These are phyloP conservation scores for Laguncularia racemosa DNA, from an alignment of 345 rosid genomes.

Conservation along the genomic window DNA sequence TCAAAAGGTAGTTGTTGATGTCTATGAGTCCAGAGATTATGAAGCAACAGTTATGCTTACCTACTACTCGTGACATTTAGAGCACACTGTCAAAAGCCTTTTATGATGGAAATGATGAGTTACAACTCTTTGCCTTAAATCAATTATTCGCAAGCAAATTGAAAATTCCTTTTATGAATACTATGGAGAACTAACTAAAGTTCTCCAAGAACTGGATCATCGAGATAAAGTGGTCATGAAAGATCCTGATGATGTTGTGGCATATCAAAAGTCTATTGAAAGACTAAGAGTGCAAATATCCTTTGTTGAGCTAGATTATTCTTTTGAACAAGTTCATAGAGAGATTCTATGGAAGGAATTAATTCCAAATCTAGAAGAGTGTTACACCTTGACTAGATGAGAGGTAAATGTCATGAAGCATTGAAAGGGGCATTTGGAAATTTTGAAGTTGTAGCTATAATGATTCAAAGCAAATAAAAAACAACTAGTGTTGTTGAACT, in stretches of 20 bases:
- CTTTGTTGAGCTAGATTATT: background rate
- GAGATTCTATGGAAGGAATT: background rate
- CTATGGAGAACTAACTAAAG: background rate
- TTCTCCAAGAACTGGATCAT: conserved; percentile 4
- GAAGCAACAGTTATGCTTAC: background rate
- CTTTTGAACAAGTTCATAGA: conserved; percentile 1
- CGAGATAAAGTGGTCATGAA: conserved; percentile 9
- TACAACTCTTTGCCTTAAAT: conserved; percentile 1
- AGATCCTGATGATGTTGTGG: conserved; percentile 1
- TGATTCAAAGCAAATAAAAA: background rate
- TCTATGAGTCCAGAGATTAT: conserved; percentile 2
- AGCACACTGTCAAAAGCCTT: background rate
- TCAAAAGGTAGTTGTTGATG: background rate
- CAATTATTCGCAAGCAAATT: background rate
- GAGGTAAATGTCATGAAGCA: background rate
- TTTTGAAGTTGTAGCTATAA: background rate
- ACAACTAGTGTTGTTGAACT: background rate
- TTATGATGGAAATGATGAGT: conserved; percentile 2
- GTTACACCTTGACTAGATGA: background rate
- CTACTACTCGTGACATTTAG: background rate
- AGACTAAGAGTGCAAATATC: conserved; percentile 8
- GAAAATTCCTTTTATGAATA: background rate
- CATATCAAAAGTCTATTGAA: background rate
- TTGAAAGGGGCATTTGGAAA: background rate
- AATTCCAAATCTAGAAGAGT: background rate